phyloP scores from a whole-genome alignment of 2,329 filamentous ascomycete species.

The Exophiala xenobiotica region DNA sequence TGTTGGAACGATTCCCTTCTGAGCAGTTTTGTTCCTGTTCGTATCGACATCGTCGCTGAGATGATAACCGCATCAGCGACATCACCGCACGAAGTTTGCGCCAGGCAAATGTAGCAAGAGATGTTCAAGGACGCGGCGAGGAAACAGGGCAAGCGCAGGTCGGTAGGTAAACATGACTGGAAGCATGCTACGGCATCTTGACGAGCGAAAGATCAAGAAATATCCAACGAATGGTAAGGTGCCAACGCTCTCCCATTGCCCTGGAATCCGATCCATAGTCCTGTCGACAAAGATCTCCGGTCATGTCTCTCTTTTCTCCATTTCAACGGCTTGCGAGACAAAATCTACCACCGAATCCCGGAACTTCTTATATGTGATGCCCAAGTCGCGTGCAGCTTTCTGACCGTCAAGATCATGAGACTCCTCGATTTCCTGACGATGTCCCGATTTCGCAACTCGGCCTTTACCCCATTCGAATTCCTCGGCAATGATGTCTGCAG shows the following conservation, averaged over 20 bases:
- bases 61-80: neutral
- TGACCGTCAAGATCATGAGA: conserved; percentile 10
- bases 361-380: conserved; percentile 14
- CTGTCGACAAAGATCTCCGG: no score
- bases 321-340: conserved; percentile 1
- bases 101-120: no score
- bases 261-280: no score
- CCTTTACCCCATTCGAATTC: conserved; percentile 39
- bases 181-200: no score
- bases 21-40: neutral
- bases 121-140: no score
- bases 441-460: neutral
- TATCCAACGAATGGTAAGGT: no score
- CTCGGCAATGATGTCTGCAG: conserved; percentile 44
- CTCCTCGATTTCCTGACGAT: conserved; percentile 10
- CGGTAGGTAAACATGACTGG: no score
- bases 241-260: no score
- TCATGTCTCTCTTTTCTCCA: neutral
- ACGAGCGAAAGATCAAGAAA: no score
- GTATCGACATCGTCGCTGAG: neutral
- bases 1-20: no score
- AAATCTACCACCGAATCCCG: conserved; percentile 20
- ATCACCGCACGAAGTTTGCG: neutral
- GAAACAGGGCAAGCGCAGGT: no score
- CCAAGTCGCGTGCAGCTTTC: conserved; percentile 10